Evolutionary conservation across 2,329 filamentous ascomycete genomes (phyloP).

Genomic region (Nemania sp.): DNA sequence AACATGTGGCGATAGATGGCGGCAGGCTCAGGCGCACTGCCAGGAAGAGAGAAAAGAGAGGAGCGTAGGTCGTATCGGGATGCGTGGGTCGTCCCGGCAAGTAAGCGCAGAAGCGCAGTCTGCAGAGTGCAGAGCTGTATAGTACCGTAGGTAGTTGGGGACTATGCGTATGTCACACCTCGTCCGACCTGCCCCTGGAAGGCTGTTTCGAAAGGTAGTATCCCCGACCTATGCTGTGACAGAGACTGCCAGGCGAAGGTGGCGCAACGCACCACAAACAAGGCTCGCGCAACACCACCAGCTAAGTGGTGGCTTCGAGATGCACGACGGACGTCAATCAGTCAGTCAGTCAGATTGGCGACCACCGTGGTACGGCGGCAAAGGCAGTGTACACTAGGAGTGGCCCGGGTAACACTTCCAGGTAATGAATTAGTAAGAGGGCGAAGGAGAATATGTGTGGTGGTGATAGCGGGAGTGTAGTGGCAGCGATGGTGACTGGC

Average conservation of each 20-base stretch:
- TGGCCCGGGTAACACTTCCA: too few species aligned
- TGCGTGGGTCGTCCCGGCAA: conserved; percentile 14
- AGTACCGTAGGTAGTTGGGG: conserved; percentile 4
- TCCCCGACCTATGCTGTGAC: conserved; percentile 28
- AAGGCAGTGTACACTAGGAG: not conserved
- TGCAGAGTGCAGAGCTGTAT: conserved; percentile 7
- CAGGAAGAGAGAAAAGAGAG: not conserved
- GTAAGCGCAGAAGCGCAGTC: conserved; percentile 5
- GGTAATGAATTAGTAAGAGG: too few species aligned
- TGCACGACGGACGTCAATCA: not conserved
- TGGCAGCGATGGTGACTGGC: too few species aligned
- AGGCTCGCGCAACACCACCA: conserved; percentile 19
- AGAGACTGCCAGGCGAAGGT: conserved; percentile 4
- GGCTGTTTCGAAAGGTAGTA: conserved; percentile 31
- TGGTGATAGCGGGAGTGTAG: too few species aligned
- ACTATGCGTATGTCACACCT: conserved; percentile 27
- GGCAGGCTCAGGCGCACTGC: conserved; percentile 11
- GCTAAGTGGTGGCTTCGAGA: too few species aligned
- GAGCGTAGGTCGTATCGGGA: conserved; percentile 19
- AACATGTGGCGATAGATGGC: conserved; percentile 46
- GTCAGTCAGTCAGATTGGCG: not conserved
- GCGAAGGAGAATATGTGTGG: too few species aligned
- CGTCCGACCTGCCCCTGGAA: conserved; percentile 21
- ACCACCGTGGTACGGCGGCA: not conserved
- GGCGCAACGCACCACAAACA: conserved; percentile 21